Evolutionary conservation across 805 yeast species (phyloP).

Genomic region (Nadsonia fulvescens): DNA sequence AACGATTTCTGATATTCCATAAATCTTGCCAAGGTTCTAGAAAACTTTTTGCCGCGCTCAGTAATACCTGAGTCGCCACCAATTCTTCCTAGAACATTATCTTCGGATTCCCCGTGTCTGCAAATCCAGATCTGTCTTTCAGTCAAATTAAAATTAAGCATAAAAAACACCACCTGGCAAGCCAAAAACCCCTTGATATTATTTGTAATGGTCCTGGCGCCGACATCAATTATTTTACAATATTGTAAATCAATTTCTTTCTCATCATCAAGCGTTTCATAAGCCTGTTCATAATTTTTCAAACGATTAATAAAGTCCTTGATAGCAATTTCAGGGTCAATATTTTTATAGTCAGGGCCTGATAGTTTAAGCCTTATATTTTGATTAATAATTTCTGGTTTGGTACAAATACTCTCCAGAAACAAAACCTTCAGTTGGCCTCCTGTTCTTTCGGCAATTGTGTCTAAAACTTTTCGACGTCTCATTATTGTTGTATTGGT

Average conservation of each 20-base stretch:
- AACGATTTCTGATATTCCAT: slow-evolving; percentile 51
- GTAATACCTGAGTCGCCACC: slow-evolving; percentile 86
- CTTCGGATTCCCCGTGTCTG: slow-evolving; percentile 84
- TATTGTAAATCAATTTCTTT: slow-evolving; percentile 54
- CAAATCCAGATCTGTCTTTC: slow-evolving; percentile 91
- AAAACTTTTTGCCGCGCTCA: slow-evolving; percentile 55
- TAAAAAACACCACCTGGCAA: slow-evolving; percentile 80
- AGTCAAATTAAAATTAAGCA: slow-evolving; percentile 71
- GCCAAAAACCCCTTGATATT: slow-evolving; percentile 79
- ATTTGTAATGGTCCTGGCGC: slow-evolving; percentile 81
- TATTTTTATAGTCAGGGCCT: slow-evolving; percentile 82
- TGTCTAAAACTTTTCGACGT: slow-evolving; percentile 39
- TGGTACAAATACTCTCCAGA: slow-evolving; percentile 76
- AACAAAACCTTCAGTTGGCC: slow-evolving; percentile 54
- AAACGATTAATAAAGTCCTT: slow-evolving; percentile 70
- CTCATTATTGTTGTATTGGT: slow-evolving; percentile 69
- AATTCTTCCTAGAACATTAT: slow-evolving; percentile 67
- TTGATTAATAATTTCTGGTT: slow-evolving; percentile 57
- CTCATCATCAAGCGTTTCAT: slow-evolving; percentile 72
- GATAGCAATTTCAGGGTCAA: slow-evolving; percentile 68
- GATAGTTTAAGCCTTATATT: slow-evolving; percentile 71
- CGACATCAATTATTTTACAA: slow-evolving; percentile 91
- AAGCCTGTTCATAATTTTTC: slow-evolving; percentile 70
- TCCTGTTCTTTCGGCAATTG: slow-evolving; percentile 21
- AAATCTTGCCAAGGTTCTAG: slow-evolving; percentile 56